Base-by-base conservation (phyloP, 2,329 filamentous ascomycete genomes). In the Fusarium stilboides region DNA sequence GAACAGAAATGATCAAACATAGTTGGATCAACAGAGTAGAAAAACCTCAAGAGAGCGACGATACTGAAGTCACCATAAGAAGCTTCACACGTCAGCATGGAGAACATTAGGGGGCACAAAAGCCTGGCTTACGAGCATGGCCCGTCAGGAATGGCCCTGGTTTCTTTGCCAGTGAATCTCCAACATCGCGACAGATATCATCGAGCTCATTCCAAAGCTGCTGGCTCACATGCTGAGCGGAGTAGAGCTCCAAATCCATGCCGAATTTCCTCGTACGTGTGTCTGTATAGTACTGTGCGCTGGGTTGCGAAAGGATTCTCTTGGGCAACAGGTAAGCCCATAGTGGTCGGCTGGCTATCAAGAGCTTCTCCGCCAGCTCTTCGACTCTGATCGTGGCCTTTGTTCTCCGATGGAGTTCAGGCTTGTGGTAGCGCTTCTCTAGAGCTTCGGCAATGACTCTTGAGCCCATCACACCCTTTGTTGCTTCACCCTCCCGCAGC, bases 171-270 rank as follows among this genome's bases (percentile, higher is more conserved):
- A 55, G 31, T 5, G 22, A n/a, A 8, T 31, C 33, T 5, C 33
- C 52, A 12, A 55, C 50, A n/a, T 39, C 31, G 2, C 17, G 31
- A 22, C 43, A 55, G 10, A 55, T 50, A 0, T n/a, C 22, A 31
- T 55, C 43, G 9, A 55, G 52, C n/a, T 55, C 42, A 12, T 22
- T 37, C 52, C 52, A 55, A 31, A 55, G 52, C 9, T 50, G 52
- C 15, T 49, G 10, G 22, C 52, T 55, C 14, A 55, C 33, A 1
- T 55, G n/a, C 9, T 49, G 22, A 14, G n/a, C 28, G 3, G 22
- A 55, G 46, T 50, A 55, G 3, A 3, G 20, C 13, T 50, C 33
- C 3, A 55, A 22, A 6, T 22, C 37, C 52, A 55, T 50, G 1
- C 43, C 43, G n/a, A 37, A 39, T 2, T 14, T 50, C 9, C n/a